These are phyloP conservation scores for Sistotremastrum niveocremeum DNA, from an alignment of 768 basidiomycete genomes.

Conservation along the genomic window DNA sequence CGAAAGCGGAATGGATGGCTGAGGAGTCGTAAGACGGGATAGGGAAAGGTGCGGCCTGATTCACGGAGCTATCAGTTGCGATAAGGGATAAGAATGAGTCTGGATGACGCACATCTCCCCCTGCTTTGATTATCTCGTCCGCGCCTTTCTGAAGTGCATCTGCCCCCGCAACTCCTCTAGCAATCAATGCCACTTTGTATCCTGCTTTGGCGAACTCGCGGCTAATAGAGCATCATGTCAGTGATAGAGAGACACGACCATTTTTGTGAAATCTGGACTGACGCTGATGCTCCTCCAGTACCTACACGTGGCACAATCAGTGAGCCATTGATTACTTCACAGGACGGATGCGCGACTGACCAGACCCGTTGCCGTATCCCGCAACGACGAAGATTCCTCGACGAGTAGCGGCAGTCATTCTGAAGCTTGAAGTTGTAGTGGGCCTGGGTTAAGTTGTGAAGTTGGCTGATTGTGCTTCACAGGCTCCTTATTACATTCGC, in stretches of 20 bases:
- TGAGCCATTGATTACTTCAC: not conserved
- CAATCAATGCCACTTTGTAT: constrained; percentile 28
- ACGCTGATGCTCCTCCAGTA: constrained; percentile 28
- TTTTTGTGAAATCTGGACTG: too few relatives aligned
- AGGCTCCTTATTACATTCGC: too few relatives aligned
- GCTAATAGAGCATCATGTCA: constrained; percentile 9
- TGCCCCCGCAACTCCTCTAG: constrained; percentile 13
- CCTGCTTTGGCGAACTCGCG: constrained; percentile 26
- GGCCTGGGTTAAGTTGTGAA: too few relatives aligned
- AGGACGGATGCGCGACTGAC: constrained; percentile 10
- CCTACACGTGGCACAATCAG: constrained; percentile 11
- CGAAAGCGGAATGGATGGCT: constrained; percentile 20
- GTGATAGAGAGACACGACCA: too few relatives aligned
- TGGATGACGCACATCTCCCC: constrained; percentile 19
- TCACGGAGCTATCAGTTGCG: not conserved
- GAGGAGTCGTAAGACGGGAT: constrained; percentile 20
- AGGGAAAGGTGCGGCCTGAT: constrained; percentile 26
- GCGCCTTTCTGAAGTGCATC: constrained; percentile 21
- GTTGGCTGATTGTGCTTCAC: too few relatives aligned
- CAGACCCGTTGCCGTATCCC: constrained; percentile 26
- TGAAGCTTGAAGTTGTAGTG: too few relatives aligned
- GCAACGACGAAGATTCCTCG: constrained; percentile 23
- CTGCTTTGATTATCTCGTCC: constrained; percentile 19
- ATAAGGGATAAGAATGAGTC: not conserved
- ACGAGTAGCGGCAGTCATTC: too few relatives aligned